Base-by-base conservation (phyloP, 2,329 filamentous ascomycete species). In the Pyricularia grisea region DNA sequence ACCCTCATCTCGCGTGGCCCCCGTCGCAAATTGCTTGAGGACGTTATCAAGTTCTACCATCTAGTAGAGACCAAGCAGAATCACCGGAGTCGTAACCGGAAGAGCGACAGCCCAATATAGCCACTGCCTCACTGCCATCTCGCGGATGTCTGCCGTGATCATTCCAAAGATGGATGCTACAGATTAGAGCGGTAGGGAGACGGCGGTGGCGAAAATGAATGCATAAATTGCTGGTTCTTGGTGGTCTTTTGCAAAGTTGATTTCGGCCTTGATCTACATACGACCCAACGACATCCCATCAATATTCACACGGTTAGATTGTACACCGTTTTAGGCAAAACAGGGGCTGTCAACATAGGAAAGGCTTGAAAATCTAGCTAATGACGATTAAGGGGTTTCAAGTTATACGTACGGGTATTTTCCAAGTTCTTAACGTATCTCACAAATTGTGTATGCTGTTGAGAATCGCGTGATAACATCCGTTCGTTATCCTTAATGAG, bases 151-250 rank as follows among this genome's bases (percentile, higher is more conserved):
- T 66, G 75, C 76, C 4, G 82, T 83, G 73, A 86, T 85, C 82
- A 86, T 85, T 68, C 84, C 83, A 71, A 86, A 83, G 69, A 84
- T 80, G 72, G 80, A 81, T 12, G 82, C 80, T 3, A 84, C 77
- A 31, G 81, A 76, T 67, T 79, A 79, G 7, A 84, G 76, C 0
- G 83, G 82, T 14, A 85, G 73, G 71, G 84, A 85, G 64, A 85
- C 73, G 69, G 83, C 79, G 5, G 83, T 84, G 11, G 83, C 81
- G 66, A 84, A 78, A 4, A 83, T 84, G 69, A 85, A 84, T 60
- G 80, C 81, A 70, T 83, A 83, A 67, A 84, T 81, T 65, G 82
- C 81, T 55, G 79, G 79, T 68, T 83, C 82, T 68, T 84, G 81
- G 20, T 79, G 75, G 72, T 82, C 81, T 66, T 81, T 81, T 25